These are phyloP conservation scores for Sporisorium exsertum DNA, from an alignment of 1,284 basidiomycete species.

Conservation along the genomic window DNA sequence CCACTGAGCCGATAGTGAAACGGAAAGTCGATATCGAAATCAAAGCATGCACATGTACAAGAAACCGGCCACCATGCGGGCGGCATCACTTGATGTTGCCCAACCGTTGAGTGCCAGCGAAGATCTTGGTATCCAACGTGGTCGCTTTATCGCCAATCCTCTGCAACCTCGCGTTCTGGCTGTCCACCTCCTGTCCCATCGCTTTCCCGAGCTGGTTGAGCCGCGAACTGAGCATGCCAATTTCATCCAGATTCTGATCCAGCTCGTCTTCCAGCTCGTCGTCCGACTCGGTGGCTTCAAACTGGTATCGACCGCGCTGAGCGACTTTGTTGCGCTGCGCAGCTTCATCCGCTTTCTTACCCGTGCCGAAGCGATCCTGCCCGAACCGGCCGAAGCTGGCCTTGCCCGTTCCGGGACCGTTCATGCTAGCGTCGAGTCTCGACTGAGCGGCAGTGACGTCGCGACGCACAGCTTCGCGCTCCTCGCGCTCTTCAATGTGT, in stretches of 20 bases:
- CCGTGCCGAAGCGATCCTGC: conserved; percentile 53
- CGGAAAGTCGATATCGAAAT: neutral
- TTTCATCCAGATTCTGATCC: conserved; percentile 91
- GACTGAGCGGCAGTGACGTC: conserved; percentile 87
- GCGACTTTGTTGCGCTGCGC: conserved; percentile 70
- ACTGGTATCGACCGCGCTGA: conserved; percentile 87
- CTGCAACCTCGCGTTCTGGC: conserved; percentile 63
- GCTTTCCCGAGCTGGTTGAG: conserved; percentile 86
- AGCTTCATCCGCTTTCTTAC: conserved; percentile 36
- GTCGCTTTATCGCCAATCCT: conserved; percentile 66
- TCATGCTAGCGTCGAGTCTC: conserved; percentile 80
- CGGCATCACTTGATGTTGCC: conserved; percentile 55
- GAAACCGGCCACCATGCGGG: neutral
- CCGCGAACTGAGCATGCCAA: conserved; percentile 81
- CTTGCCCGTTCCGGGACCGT: conserved; percentile 56
- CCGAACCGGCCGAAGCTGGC: conserved; percentile 56
- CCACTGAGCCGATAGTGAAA: neutral
- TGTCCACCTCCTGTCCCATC: conserved; percentile 75
- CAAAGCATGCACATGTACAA: conserved; percentile 1
- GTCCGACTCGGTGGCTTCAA: conserved; percentile 93
- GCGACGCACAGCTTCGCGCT: conserved; percentile 73
- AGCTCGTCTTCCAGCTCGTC: conserved; percentile 85
- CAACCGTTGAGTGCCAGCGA: conserved; percentile 63
- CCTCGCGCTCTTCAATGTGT: conserved; percentile 87
- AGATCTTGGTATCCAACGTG: conserved; percentile 64